Conservation (phyloP, 768 basidiomycete species). For the Mycena maculata region DNA sequence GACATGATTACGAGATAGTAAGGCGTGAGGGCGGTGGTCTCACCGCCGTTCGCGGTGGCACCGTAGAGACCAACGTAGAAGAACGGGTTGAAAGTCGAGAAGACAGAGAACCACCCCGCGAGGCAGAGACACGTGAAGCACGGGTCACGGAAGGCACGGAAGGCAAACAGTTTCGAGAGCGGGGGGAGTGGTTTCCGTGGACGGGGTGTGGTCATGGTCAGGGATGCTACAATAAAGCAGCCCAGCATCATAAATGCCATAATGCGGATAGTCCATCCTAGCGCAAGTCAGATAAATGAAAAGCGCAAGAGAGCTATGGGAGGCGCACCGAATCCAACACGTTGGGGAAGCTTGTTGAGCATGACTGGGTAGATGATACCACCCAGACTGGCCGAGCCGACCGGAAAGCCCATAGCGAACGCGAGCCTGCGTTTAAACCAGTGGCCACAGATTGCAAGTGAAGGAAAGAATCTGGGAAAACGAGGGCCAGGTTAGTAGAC, state of each 20-base stretch:
- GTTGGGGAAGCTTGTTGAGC: slow-evolving; percentile 33
- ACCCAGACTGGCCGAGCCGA: slow-evolving; percentile 46
- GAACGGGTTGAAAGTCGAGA: slow-evolving; percentile 41
- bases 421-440: slow-evolving; percentile 47
- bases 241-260: slow-evolving; percentile 39
- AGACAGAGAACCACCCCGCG: slow-evolving; percentile 38
- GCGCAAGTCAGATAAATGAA: background rate
- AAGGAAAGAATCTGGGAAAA: slow-evolving; percentile 46
- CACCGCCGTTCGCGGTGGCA: slow-evolving; percentile 29
- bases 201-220: slow-evolving; percentile 40
- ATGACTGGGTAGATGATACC: slow-evolving; percentile 47
- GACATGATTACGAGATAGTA: slow-evolving; percentile 42
- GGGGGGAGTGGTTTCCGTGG: slow-evolving; percentile 38
- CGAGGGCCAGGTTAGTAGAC: background rate
- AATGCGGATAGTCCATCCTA: slow-evolving; percentile 45
- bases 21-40: slow-evolving; percentile 28
- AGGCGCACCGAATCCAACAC: slow-evolving; percentile 39
- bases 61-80: slow-evolving; percentile 43
- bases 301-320: background rate
- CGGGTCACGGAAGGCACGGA: slow-evolving; percentile 38
- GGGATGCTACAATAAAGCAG: slow-evolving; percentile 35
- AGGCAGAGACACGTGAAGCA: slow-evolving; percentile 36
- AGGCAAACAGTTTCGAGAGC: slow-evolving; percentile 36
- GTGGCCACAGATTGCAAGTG: slow-evolving; percentile 48
- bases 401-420: slow-evolving; percentile 49